A percentile compares a stretch with the other conserved stretches of the same genome.
Conservation (phyloP, 768 basidiomycete species). For the Kwoniella sp. region DNA sequence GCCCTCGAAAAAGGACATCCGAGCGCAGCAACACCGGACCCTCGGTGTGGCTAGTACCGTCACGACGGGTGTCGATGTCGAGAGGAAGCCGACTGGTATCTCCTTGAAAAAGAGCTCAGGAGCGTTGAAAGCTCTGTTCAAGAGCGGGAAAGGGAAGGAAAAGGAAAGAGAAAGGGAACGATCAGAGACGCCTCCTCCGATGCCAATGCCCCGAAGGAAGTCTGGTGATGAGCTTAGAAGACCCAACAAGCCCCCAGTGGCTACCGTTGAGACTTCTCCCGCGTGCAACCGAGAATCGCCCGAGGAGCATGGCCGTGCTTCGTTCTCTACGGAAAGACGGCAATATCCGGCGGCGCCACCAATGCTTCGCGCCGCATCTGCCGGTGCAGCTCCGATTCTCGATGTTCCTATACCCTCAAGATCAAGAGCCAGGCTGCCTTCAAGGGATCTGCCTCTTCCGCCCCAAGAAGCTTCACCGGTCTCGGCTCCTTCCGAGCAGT, state of each 20-base stretch:
- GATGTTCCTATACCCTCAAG: constrained; percentile 7
- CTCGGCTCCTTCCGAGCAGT: constrained; percentile 2
- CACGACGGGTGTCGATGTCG: constrained; percentile 12
- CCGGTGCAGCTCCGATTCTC: constrained; percentile 6
- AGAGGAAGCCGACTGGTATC: constrained; percentile 39
- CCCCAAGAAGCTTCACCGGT: constrained; percentile 8
- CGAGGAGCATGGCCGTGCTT: constrained; percentile 12
- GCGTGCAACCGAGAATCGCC: background rate
- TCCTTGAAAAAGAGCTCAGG: constrained; percentile 52
- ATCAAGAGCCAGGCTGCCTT: constrained; percentile 10
- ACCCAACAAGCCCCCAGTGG: constrained; percentile 6
- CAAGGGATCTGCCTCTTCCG: constrained; percentile 25
- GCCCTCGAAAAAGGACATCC: constrained; percentile 32
- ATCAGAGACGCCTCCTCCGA: constrained; percentile 23
- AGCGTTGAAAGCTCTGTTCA: constrained; percentile 51
- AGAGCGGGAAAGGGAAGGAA: constrained; percentile 46
- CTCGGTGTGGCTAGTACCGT: constrained; percentile 32
- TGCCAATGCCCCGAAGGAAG: constrained; percentile 7
- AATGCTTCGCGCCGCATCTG: constrained; percentile 25
- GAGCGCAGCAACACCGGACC: constrained; percentile 31
- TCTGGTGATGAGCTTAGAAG: constrained; percentile 17
- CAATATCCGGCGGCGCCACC: constrained; percentile 37
- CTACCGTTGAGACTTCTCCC: background rate
- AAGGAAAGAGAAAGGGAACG: constrained; percentile 27
- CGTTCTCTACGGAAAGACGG: constrained; percentile 29